Evolutionary conservation across 2,329 filamentous ascomycete species (phyloP), one percentile per base, ranked within the genome.

Genomic region (Aspergillus tamarii): DNA sequence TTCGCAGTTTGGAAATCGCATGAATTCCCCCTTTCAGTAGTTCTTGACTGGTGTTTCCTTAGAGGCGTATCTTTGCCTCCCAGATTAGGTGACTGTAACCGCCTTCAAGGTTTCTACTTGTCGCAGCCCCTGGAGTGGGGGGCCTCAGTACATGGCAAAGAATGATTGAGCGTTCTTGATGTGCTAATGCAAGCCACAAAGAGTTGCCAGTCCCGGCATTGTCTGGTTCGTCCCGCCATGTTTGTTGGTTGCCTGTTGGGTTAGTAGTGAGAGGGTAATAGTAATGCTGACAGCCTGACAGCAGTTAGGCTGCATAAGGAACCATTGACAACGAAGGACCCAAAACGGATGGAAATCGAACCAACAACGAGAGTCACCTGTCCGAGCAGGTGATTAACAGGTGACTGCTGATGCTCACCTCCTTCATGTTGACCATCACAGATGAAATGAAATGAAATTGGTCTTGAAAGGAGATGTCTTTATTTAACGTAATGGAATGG

Each of bases 11-110:
- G 30, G 26, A n/a, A 54, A 36, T 54, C 52, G 52, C 52, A 36
- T 54, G 52, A 54, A 54, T 54, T 36, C 52, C 52, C 52, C 28
- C 9, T 34, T 54, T 54, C 28, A 54, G 52, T 54, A 54, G 28
- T 54, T 30, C 5, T 23, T 36, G 28, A 46, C 39, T 41, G 21
- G 50, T 21, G 28, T 30, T 52, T 53, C 30, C 9, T 53, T 26
- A 16, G 26, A 4, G 2, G 26, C 32, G 12, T 26, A 9, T 21
- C 30, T n/a, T 54, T 7, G 8, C 19, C 30, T 54, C 6, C 52
- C 32, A 39, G 34, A 39, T 55, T 39, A 36, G 52, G 34, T 26
- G 32, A 55, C 9, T 21, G 28, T 54, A 54, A 36, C 52, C 52
- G 52, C 52, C n/a, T 21, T 30, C 32, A 36, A 48, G 16, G 21